phyloP scores from a whole-genome alignment of 2,329 filamentous ascomycete genomes.

The Amauroascus niger region DNA sequence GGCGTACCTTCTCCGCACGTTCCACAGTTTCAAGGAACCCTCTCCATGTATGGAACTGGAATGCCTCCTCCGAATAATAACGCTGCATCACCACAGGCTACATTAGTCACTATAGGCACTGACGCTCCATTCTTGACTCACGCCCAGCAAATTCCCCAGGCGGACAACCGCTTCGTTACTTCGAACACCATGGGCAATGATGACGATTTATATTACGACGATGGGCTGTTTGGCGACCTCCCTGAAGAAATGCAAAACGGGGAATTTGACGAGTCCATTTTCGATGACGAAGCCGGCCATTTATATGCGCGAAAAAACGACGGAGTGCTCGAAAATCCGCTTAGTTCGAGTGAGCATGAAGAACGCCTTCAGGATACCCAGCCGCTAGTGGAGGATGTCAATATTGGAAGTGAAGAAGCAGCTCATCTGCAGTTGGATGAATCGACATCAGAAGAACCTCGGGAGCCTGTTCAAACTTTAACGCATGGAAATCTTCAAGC shows the following conservation, averaged over 20 bases:
- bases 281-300: slow-evolving; percentile 40
- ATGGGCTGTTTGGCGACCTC: slow-evolving; percentile 37
- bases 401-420: neutral
- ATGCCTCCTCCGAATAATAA: neutral
- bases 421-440: neutral
- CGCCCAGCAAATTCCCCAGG: neutral
- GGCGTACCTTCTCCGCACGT: neutral
- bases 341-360: neutral
- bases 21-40: neutral
- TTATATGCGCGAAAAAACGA: slow-evolving; percentile 34
- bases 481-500: slow-evolving; percentile 47
- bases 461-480: slow-evolving; percentile 15
- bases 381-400: neutral
- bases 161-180: neutral
- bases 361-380: neutral
- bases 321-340: neutral
- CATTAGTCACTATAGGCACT: slow-evolving; percentile 22
- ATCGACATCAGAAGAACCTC: neutral
- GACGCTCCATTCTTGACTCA: slow-evolving; percentile 9
- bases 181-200: slow-evolving; percentile 21
- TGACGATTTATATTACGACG: slow-evolving; percentile 41
- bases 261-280: slow-evolving; percentile 40
- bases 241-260: slow-evolving; percentile 25
- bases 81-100: neutral
- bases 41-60: neutral